These are phyloP conservation scores for Tremella yokohamensis DNA, from an alignment of 768 basidiomycete species.

Conservation along the genomic window DNA sequence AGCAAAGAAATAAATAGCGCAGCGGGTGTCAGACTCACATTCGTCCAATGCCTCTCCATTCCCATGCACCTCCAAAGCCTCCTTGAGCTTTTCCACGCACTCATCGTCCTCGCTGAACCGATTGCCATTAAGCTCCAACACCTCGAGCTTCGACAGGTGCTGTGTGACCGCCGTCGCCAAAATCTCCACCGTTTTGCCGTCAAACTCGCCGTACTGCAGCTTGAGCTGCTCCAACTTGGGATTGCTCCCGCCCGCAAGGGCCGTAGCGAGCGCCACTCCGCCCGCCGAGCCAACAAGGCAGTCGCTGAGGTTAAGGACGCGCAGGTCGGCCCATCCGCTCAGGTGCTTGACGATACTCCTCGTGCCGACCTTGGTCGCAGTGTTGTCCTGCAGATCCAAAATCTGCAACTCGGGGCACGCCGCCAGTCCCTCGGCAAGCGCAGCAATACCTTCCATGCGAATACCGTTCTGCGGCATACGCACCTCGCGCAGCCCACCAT, in stretches of 20 bases:
- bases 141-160: slow-evolving; percentile 61
- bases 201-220: slow-evolving; percentile 89
- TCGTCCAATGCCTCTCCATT: slow-evolving; percentile 80
- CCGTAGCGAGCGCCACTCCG: slow-evolving; percentile 63
- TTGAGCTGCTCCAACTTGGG: slow-evolving; percentile 69
- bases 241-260: slow-evolving; percentile 67
- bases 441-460: slow-evolving; percentile 79
- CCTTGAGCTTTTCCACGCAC: slow-evolving; percentile 53
- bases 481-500: slow-evolving; percentile 75
- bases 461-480: slow-evolving; percentile 98
- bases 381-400: slow-evolving; percentile 85
- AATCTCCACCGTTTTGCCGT: slow-evolving; percentile 63
- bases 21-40: slow-evolving; percentile 47
- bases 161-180: slow-evolving; percentile 65
- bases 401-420: slow-evolving; percentile 64
- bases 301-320: slow-evolving; percentile 83
- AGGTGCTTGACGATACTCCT: slow-evolving; percentile 65
- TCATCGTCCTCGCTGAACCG: slow-evolving; percentile 55
- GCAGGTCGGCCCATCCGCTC: slow-evolving; percentile 65
- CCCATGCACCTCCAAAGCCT: slow-evolving; percentile 53
- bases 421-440: slow-evolving; percentile 70
- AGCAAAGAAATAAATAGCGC: neutral
- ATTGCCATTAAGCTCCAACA: slow-evolving; percentile 82
- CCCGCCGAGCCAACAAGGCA: slow-evolving; percentile 82
- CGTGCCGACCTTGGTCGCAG: slow-evolving; percentile 51